Base-by-base conservation (phyloP, 1,139 yeast genomes). In the Yamadazyma oceani region DNA sequence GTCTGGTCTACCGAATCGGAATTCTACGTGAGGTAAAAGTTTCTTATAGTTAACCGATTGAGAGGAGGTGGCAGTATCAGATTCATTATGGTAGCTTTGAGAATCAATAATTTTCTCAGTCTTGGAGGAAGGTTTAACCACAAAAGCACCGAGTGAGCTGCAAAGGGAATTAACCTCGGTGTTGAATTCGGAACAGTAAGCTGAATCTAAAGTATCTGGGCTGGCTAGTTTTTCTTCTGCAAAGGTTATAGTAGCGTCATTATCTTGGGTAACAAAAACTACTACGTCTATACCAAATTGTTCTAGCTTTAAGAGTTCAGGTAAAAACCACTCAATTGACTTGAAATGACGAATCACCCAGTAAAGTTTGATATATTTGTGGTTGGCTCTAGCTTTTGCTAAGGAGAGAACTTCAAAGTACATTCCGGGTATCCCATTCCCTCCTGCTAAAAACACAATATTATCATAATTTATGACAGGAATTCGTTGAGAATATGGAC, bases 311-410 rank as follows among this genome's bases (percentile, higher is more conserved):
- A 39, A 32, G 41, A 62, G 52, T 43, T 61, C 66, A 10, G 44
- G 44, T 41, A 45, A 49, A 46, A 62, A 59, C 67, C 67, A 62
- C 34, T 56, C 60, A 19, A 62, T 41, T 3, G 62, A 51, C 38
- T 56, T 49, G 44, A 67, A 66, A 42, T 73, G 66, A 50, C 77
- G 69, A 19, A 77, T 64, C 16, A 65, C 61, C 79, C 82, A 74
- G 51, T 70, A 64, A 19, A 78, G 54, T 53, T 72, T 69, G 32
- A 69, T 54, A 36, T 43, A 41, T 17, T 28, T 21, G 14, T 28
- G 12, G 9, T 28, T 28, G 30, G 55, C 38, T 2, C 41, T 29
- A 4, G 36, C 25, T 17, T 30, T 37, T 14, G 52, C 40, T 35
- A 60, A 45, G 21, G 54, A 49, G 16, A 54, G 41, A 10, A 66